phyloP scores from a whole-genome alignment of 2,329 filamentous ascomycete genomes.

The Blastomyces gilchristii region DNA sequence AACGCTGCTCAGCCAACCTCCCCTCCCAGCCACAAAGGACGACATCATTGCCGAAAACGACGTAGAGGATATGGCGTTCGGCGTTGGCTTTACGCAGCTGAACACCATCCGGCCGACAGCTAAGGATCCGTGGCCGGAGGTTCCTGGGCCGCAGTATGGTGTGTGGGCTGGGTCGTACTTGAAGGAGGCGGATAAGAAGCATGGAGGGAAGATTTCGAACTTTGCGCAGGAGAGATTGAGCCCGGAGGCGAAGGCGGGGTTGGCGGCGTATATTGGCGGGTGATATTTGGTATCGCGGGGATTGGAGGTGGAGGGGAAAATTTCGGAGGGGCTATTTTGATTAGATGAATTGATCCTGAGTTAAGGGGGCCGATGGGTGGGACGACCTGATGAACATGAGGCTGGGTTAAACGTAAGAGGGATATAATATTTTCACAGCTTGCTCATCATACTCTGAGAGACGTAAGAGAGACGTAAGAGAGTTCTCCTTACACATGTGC shows the following conservation, averaged over 20 bases:
- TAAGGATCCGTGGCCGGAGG: constrained; percentile 75
- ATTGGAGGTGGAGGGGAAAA: not conserved
- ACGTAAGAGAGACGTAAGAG: no score
- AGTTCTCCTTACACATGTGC: no score
- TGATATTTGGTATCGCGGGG: not conserved
- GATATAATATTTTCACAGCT: no score
- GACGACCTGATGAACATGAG: not conserved
- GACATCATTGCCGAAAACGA: constrained; percentile 78
- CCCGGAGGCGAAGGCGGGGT: constrained; percentile 44
- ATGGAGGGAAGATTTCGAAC: constrained; percentile 57
- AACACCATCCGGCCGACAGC: constrained; percentile 73
- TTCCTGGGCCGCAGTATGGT: constrained; percentile 66
- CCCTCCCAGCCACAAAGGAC: constrained; percentile 58
- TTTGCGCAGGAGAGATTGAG: constrained; percentile 64
- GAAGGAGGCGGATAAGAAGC: constrained; percentile 63
- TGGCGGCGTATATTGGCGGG: constrained; percentile 39
- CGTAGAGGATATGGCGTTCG: constrained; percentile 89
- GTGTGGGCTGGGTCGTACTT: constrained; percentile 75
- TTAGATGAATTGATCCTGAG: not conserved
- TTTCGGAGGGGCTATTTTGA: not conserved
- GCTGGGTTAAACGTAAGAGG: no score
- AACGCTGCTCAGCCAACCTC: constrained; percentile 80
- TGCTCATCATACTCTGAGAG: no score
- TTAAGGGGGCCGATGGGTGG: not conserved
- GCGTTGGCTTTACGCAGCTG: constrained; percentile 84